A percentile compares a stretch with the other conserved stretches of the same genome.
These are phyloP conservation scores for Pascua guehoae DNA, from an alignment of 1,284 basidiomycete species.

Conservation along the genomic window DNA sequence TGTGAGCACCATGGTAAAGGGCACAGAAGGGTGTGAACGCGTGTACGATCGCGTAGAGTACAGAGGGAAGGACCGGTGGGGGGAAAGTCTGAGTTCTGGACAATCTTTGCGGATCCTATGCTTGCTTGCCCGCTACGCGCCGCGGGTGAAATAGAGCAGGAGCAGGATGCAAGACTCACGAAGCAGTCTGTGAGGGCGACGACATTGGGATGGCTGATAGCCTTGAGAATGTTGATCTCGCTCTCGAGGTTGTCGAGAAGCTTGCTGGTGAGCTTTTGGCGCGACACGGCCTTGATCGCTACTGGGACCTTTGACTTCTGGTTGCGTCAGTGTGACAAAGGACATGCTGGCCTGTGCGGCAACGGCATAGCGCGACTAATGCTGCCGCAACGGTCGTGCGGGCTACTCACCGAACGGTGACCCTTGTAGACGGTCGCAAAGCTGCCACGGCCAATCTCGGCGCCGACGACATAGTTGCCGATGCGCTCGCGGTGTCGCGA, in stretches of 20 bases:
- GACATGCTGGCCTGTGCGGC: too few relatives aligned
- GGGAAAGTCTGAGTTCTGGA: too few relatives aligned
- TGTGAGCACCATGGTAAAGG: conserved; percentile 1
- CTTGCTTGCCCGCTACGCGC: not conserved
- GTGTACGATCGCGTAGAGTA: not conserved
- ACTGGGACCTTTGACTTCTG: conserved; percentile 73
- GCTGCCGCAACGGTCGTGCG: not conserved
- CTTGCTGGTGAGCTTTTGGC: conserved; percentile 83
- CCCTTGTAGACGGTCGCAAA: conserved; percentile 96
- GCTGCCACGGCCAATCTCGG: conserved; percentile 67
- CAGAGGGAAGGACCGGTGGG: not conserved
- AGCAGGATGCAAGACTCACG: conserved; percentile 40
- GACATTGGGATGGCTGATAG: conserved; percentile 87
- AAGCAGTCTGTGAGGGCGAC: conserved; percentile 91
- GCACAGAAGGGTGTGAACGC: not conserved
- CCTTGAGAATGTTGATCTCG: conserved; percentile 96
- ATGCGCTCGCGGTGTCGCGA: conserved; percentile 34
- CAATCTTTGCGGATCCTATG: not conserved
- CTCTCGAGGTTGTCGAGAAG: conserved; percentile 94
- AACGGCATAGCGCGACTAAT: not conserved
- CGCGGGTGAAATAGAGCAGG: not conserved
- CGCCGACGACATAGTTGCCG: conserved; percentile 54
- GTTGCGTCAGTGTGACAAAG: conserved; percentile 1
- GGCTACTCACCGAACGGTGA: conserved; percentile 68
- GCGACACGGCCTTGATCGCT: conserved; percentile 93